Conservation (phyloP, 768 basidiomycete species). For the Mycena sanguinolenta region DNA sequence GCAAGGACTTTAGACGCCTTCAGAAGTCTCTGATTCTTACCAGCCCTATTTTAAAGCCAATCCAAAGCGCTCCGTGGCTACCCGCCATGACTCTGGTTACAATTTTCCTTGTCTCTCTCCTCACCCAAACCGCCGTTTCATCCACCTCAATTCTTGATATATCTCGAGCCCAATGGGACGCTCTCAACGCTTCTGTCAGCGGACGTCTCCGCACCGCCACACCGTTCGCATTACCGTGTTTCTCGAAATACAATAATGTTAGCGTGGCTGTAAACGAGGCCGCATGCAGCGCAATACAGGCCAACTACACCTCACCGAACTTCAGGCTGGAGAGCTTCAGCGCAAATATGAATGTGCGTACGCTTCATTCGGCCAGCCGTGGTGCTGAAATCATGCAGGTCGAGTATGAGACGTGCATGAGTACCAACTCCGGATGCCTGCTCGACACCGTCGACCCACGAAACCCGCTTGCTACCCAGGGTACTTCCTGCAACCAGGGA, state of each 20-base stretch:
- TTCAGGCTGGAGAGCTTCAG: conserved; percentile 15
- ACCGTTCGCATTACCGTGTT: conserved; percentile 26
- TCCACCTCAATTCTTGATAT: not conserved
- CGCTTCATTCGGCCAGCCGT: too few relatives aligned
- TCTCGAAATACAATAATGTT: conserved; percentile 18
- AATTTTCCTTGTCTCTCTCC: not conserved
- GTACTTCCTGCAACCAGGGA: conserved; percentile 24
- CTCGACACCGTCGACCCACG: conserved; percentile 15
- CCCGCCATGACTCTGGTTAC: not conserved
- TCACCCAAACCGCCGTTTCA: not conserved
- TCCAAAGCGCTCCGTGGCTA: too few relatives aligned
- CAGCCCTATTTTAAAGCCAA: too few relatives aligned
- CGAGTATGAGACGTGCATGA: conserved; percentile 26
- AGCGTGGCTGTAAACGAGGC: not conserved
- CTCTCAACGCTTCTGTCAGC: conserved; percentile 21
- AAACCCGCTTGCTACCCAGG: conserved; percentile 1
- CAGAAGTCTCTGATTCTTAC: too few relatives aligned
- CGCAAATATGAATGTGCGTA: too few relatives aligned
- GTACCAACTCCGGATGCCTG: conserved; percentile 10
- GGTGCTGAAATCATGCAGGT: too few relatives aligned
- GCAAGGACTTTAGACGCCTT: too few relatives aligned
- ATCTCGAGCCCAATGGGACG: not conserved
- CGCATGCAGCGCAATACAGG: conserved; percentile 11
- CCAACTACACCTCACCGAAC: conserved; percentile 11
- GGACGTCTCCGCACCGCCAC: conserved; percentile 13